Conservation (phyloP, 2,329 filamentous ascomycete species). For the Stagonosporopsis vannaccii region DNA sequence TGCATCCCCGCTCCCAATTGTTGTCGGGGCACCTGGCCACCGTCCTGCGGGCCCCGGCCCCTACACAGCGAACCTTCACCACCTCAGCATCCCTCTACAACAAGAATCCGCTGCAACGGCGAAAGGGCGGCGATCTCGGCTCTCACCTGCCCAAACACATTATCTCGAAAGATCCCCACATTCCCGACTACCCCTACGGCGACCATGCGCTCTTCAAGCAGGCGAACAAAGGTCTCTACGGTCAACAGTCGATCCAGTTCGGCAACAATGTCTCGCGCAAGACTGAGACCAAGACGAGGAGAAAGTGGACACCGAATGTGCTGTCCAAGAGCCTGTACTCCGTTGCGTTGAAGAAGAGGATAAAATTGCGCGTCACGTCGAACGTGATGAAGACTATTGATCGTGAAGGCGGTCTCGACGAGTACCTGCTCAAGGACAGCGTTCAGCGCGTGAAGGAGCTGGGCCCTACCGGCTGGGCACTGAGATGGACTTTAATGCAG, state of each 20-base stretch:
- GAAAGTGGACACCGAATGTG: slow-evolving; percentile 79
- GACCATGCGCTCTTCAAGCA: slow-evolving; percentile 77
- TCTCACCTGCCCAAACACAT: slow-evolving; percentile 46
- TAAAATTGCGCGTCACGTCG: slow-evolving; percentile 74
- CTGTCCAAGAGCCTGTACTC: slow-evolving; percentile 72
- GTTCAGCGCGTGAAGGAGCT: slow-evolving; percentile 81
- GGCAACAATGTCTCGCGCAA: slow-evolving; percentile 78
- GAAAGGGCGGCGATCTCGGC: slow-evolving; percentile 45
- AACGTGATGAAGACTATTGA: slow-evolving; percentile 72
- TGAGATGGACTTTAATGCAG: slow-evolving; percentile 91
- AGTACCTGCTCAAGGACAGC: slow-evolving; percentile 86
- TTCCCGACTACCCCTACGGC: slow-evolving; percentile 73
- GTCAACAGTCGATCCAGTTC: slow-evolving; percentile 73
- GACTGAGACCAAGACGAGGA: slow-evolving; percentile 73
- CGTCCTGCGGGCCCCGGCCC: slow-evolving; percentile 21
- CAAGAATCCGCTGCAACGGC: slow-evolving; percentile 38
- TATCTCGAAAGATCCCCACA: slow-evolving; percentile 38
- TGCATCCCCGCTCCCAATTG: slow-evolving; percentile 43
- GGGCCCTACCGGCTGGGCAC: slow-evolving; percentile 86
- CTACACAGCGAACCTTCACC: slow-evolving; percentile 38
- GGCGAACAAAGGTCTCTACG: slow-evolving; percentile 78
- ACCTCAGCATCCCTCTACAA: slow-evolving; percentile 28
- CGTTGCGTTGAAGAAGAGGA: slow-evolving; percentile 65
- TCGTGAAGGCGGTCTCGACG: slow-evolving; percentile 87
- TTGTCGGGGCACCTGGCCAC: slow-evolving; percentile 32